phyloP scores from a whole-genome alignment of 2,329 filamentous ascomycete species.

The Pseudopithomyces maydicus region DNA sequence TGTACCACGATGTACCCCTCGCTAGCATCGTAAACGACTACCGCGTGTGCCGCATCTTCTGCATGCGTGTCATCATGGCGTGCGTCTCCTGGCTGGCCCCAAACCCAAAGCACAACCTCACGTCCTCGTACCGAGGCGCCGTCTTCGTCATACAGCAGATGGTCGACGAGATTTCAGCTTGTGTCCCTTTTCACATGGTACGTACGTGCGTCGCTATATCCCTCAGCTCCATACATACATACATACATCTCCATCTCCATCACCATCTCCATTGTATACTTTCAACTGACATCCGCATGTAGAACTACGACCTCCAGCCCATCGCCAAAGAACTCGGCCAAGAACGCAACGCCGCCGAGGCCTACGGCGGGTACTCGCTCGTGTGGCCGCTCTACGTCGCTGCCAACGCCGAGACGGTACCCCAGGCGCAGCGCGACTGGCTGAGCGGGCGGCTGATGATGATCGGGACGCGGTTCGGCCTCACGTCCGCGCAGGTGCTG shows the following conservation, averaged over 20 bases:
- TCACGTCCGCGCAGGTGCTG: slow-evolving; percentile 42
- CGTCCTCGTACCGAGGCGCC: slow-evolving; percentile 20
- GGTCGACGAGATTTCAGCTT: slow-evolving; percentile 47
- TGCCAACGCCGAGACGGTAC: slow-evolving; percentile 43
- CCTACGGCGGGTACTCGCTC: slow-evolving; percentile 46
- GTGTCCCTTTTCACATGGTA: slow-evolving; percentile 46
- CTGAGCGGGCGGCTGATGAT: slow-evolving; percentile 40
- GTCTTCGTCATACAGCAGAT: slow-evolving; percentile 42
- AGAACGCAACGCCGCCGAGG: slow-evolving; percentile 45
- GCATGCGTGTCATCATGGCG: slow-evolving; percentile 44
- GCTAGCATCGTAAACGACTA: slow-evolving; percentile 50
- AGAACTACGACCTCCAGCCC: slow-evolving; percentile 41
- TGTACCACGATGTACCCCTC: slow-evolving; percentile 45
- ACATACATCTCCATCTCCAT: too few species aligned
- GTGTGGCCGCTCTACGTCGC: slow-evolving; percentile 49
- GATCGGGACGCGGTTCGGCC: slow-evolving; percentile 44
- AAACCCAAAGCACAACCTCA: slow-evolving; percentile 13
- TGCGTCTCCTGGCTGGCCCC: slow-evolving; percentile 36
- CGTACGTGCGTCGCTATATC: too few species aligned
- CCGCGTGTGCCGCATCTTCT: slow-evolving; percentile 48
- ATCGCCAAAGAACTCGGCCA: slow-evolving; percentile 39
- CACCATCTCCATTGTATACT: too few species aligned
- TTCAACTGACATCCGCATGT: neutral
- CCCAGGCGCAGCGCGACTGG: slow-evolving; percentile 44
- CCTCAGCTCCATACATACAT: too few species aligned